Evolutionary conservation across 176 grass and related monocot species (phyloP), one percentile per base, ranked within the genome.

Genomic region (Phyllostachys edulis): DNA sequence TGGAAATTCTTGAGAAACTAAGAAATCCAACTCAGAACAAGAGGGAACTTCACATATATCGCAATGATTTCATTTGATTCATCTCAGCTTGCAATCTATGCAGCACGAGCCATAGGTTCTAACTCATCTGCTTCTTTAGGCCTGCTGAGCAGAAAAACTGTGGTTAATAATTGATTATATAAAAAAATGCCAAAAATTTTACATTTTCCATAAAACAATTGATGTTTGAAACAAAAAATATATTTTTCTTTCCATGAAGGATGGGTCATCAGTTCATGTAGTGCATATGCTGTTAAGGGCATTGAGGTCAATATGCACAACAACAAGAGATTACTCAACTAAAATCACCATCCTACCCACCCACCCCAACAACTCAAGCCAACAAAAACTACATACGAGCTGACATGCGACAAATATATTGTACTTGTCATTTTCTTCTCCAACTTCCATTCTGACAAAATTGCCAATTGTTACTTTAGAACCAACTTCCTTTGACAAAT

Each of bases 401-500:
- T 82, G 46, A 12, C 63, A 76, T 50, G 42, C 16, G 23, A 73
- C 21, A 73, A 52, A 57, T 39, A 45, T 73, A 60, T 0, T 79
- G 52, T 92, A 96, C 96, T 89, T 93, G 47, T 83, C 71, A 91
- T 90, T 88, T 85, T 91, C 93, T 93, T 98, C n/a, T n/a, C n/a
- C 93, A 75, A 98, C 90, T 86, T 95, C 91, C 83, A 98, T 74
- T 88, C 92, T 95, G 59, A 95, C 45, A 63, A 98, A 95, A 62
- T 95, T 95, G 50, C 85, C 83, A 42, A 98, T 87, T 67, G 82
- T 98, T 82, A 98, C 87, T 84, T 86, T 82, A 39, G 87, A 93
- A 77, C 93, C 96, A 57, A 95, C 85, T 81, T 95, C 87, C 84
- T 98, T 95, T 56, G 96, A 98, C 69, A 98, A 81, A 74, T 98